Conservation (phyloP, 1,284 basidiomycete genomes). For the Trichosporon faecale region DNA sequence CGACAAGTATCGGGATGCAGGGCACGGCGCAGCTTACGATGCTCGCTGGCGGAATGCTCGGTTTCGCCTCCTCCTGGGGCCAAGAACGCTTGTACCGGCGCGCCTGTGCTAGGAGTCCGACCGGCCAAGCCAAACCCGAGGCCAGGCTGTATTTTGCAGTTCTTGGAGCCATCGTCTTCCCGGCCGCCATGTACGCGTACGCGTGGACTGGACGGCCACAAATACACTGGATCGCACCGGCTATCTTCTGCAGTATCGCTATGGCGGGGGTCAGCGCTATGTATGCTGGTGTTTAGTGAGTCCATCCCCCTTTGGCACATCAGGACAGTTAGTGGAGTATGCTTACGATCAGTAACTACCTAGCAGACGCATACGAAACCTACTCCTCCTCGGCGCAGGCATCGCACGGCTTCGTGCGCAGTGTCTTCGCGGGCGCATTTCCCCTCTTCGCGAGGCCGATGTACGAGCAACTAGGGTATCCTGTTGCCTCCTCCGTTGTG, state of each 20-base stretch:
- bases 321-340: too few species aligned
- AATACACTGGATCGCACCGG: slow-evolving; percentile 40
- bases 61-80: slow-evolving; percentile 63
- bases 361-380: slow-evolving; percentile 48
- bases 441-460: slow-evolving; percentile 45
- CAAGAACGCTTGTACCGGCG: slow-evolving; percentile 41
- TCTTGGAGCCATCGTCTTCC: slow-evolving; percentile 46
- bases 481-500: slow-evolving; percentile 44
- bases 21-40: slow-evolving; percentile 40
- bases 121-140: slow-evolving; percentile 53
- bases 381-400: slow-evolving; percentile 52
- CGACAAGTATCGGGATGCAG: slow-evolving; percentile 37
- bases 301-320: slow-evolving; percentile 15
- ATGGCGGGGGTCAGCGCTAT: slow-evolving; percentile 42
- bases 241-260: slow-evolving; percentile 30
- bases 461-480: slow-evolving; percentile 45
- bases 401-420: slow-evolving; percentile 46
- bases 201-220: slow-evolving; percentile 46
- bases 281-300: slow-evolving; percentile 46
- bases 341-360: slow-evolving; percentile 35
- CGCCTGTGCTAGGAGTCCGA: slow-evolving; percentile 28
- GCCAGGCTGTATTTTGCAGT: slow-evolving; percentile 53
- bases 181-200: slow-evolving; percentile 35
- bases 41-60: slow-evolving; percentile 65
- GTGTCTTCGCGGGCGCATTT: slow-evolving; percentile 40